Percentiles rank a stretch among this genome's conserved stretches.
phyloP scores from a whole-genome alignment of 768 basidiomycete species.

The Trametes sanguinea region DNA sequence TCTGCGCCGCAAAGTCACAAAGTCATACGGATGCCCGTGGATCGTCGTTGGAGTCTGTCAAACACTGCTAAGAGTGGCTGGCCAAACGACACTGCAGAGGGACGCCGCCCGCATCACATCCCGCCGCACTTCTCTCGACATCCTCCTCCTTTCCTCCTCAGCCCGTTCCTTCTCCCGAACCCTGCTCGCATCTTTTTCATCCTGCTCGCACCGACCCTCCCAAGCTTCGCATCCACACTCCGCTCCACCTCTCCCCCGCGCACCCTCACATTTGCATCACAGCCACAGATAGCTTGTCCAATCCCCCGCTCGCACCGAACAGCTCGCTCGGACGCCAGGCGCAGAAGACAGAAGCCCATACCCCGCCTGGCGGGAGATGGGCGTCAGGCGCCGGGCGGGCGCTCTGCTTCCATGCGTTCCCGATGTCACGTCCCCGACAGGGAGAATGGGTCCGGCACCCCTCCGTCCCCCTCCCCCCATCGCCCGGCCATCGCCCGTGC shows the following conservation, averaged over 20 bases:
- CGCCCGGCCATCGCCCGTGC: neutral
- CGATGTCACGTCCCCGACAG: constrained; percentile 11
- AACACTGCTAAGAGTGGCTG: neutral
- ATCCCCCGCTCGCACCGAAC: neutral
- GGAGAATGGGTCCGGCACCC: constrained; percentile 11
- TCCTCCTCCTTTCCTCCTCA: constrained; percentile 2
- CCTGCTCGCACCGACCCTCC: neutral
- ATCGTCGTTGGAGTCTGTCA: no score
- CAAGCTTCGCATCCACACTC: neutral
- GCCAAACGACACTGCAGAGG: neutral
- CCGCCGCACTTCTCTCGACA: constrained; percentile 3
- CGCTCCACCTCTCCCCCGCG: neutral
- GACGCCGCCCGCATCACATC: neutral
- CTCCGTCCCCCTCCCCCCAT: neutral
- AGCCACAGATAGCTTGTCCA: neutral
- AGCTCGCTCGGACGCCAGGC: neutral
- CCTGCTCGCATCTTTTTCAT: neutral
- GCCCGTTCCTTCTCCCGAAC: neutral
- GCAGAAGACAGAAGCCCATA: neutral
- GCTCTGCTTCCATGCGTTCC: constrained; percentile 15
- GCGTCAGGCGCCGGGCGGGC: constrained; percentile 1
- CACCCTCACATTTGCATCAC: neutral
- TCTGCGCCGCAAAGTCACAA: no score
- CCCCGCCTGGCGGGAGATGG: neutral
- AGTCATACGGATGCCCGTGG: neutral